phyloP scores from a whole-genome alignment of 129 eudicot genomes.

The Kitagawia praeruptora region DNA sequence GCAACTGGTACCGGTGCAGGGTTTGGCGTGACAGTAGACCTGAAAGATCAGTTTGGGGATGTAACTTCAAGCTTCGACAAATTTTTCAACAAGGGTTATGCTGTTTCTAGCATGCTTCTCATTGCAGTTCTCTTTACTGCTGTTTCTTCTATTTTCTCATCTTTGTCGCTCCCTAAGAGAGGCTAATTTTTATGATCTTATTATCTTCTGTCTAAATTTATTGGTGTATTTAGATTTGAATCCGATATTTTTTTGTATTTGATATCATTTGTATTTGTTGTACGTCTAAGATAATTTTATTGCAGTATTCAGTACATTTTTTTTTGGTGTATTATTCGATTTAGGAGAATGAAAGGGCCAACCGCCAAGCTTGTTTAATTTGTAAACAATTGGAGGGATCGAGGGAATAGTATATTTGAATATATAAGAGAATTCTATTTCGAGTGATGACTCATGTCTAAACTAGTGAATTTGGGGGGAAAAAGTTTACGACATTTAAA shows the following conservation, averaged over 20 bases:
- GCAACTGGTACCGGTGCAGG: slow-evolving; percentile 34
- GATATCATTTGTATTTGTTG: neutral
- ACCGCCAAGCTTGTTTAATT: too few species aligned
- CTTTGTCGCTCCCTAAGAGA: slow-evolving; percentile 5
- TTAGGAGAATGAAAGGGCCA: too few species aligned
- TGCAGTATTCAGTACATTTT: neutral
- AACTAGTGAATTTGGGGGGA: too few species aligned
- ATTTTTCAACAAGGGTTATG: slow-evolving; percentile 3
- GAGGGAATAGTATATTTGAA: too few species aligned
- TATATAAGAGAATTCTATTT: too few species aligned
- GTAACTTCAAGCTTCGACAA: neutral
- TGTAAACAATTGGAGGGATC: too few species aligned
- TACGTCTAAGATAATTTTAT: neutral
- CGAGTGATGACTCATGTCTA: too few species aligned
- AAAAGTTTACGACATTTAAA: too few species aligned
- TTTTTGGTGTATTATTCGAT: neutral
- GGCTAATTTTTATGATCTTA: neutral
- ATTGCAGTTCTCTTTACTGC: slow-evolving; percentile 14
- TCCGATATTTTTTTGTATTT: neutral
- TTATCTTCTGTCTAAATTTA: neutral
- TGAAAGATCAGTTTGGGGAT: neutral
- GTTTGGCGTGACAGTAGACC: slow-evolving; percentile 19
- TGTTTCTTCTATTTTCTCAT: slow-evolving; percentile 16
- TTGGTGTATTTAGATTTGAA: neutral
- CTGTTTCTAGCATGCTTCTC: slow-evolving; percentile 19